A percentile compares a stretch with the other conserved stretches of the same genome.
phyloP scores from a whole-genome alignment of 2,329 filamentous ascomycete genomes.

The Colletotrichum salicis region DNA sequence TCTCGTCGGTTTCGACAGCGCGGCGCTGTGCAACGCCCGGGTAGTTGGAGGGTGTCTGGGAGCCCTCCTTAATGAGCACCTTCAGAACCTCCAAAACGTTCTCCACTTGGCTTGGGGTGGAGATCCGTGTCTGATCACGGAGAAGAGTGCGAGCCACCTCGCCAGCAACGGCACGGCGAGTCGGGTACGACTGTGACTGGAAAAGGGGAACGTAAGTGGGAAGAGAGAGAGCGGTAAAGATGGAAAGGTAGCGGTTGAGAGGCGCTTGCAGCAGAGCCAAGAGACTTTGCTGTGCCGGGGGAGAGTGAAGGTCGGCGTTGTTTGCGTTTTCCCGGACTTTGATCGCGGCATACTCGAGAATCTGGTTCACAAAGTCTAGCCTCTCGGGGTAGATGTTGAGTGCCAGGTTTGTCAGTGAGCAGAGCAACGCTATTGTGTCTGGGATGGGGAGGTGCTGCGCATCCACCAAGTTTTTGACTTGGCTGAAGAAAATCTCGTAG shows the following conservation, averaged over 20 bases:
- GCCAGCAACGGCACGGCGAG: slow-evolving; percentile 87
- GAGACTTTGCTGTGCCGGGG: slow-evolving; percentile 86
- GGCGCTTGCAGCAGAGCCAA: slow-evolving; percentile 91
- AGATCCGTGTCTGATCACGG: slow-evolving; percentile 82
- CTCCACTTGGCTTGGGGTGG: slow-evolving; percentile 82
- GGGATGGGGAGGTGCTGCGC: slow-evolving; percentile 91
- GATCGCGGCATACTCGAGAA: slow-evolving; percentile 85
- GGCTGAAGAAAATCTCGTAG: slow-evolving; percentile 97
- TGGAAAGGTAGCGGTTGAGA: slow-evolving; percentile 87
- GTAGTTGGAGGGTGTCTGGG: slow-evolving; percentile 85
- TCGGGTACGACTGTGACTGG: slow-evolving; percentile 92
- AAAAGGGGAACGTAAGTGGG: slow-evolving; percentile 92
- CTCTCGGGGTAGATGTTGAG: slow-evolving; percentile 95
- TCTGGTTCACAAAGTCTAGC: slow-evolving; percentile 94
- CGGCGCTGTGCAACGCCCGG: slow-evolving; percentile 82
- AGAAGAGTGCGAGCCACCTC: slow-evolving; percentile 88
- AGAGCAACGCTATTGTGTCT: slow-evolving; percentile 91
- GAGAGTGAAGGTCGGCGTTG: slow-evolving; percentile 93
- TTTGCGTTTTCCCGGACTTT: slow-evolving; percentile 92
- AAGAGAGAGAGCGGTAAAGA: slow-evolving; percentile 95
- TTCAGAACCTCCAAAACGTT: slow-evolving; percentile 89
- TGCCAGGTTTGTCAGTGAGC: slow-evolving; percentile 93
- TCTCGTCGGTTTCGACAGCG: slow-evolving; percentile 89
- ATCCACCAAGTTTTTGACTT: slow-evolving; percentile 93
- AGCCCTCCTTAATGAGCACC: slow-evolving; percentile 93